Conservation (phyloP, 2,329 filamentous ascomycete species). For the Botrytis porri region DNA sequence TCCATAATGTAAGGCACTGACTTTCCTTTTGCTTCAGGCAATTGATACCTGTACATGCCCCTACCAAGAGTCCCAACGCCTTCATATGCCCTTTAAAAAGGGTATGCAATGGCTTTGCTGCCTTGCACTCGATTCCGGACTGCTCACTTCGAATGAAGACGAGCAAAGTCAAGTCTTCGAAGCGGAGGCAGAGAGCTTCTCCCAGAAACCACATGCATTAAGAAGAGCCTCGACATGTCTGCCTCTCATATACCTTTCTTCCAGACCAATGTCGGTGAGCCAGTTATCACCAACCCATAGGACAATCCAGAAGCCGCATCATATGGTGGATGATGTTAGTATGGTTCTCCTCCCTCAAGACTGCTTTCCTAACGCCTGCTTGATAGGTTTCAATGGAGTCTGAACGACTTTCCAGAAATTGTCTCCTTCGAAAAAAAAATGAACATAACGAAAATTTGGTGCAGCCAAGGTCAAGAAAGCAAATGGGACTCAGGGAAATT, state of each 20-base stretch:
- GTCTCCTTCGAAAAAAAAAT: neutral
- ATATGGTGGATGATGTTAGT: neutral
- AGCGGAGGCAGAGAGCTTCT: neutral
- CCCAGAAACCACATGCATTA: neutral
- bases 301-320: neutral
- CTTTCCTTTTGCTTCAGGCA: neutral
- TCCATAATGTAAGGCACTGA: neutral
- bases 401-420: neutral
- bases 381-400: neutral
- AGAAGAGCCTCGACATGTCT: neutral
- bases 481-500: neutral
- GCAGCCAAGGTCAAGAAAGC: neutral
- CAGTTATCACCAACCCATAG: neutral
- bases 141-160: neutral
- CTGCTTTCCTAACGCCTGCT: neutral
- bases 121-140: neutral
- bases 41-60: neutral
- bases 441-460: too few relatives aligned
- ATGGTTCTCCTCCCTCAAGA: neutral
- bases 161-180: neutral
- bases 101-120: neutral
- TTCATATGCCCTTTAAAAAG: neutral
- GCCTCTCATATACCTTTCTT: neutral
- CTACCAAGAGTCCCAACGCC: neutral
- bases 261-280: accelerated